Evolutionary conservation across 2,329 filamentous ascomycete species (phyloP), one percentile per base, ranked within the genome.

Genomic region (Xylariales sp.): DNA sequence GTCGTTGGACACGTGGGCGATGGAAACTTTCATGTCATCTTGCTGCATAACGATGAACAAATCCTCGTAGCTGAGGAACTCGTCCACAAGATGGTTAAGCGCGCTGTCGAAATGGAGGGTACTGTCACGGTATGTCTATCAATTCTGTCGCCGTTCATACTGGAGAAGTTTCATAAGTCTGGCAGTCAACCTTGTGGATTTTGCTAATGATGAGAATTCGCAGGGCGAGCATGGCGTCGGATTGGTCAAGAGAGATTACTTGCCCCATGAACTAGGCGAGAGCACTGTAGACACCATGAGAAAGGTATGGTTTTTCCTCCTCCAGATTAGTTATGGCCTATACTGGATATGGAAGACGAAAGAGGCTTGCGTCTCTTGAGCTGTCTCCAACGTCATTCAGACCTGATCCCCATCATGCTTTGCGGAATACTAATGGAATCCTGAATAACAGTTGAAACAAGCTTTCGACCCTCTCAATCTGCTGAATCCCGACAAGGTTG

Each of bases 1-100:
- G 85, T 87, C 43, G 81, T 87, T 6, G 83, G 82, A 1, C 83
- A 86, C 53, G 81, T 84, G 14, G 83, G 83, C 3, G 83, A 90
- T 49, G 85, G 85, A 21, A 90, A 90, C 62, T 90, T 90, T 55
- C 85, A 90, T 60, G 65, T 74, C 6, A 78, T 80, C 36, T 54
- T 81, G 14, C 54, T 78, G 6, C 79, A 76, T 54, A 83, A 79
- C 40, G 76, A 85, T n/a, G 64, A 70, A 16, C 80, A 91, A 59
- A 74, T 81, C 47, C 63, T 70, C 41, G 72, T 76, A 38, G 83
- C 84, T 3, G 83, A 88, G 53, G 72, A 73, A 28, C 67, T 91
- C 18, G 84, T 93, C 18, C 85, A 90, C 56, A 74, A 80, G 41
- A 93, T 93, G 88, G 85, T 91, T 40, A 89, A 90, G 72, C 73